Evolutionary conservation across 2,329 filamentous ascomycete genomes (phyloP).

Genomic region (Diaporthe australafricana): DNA sequence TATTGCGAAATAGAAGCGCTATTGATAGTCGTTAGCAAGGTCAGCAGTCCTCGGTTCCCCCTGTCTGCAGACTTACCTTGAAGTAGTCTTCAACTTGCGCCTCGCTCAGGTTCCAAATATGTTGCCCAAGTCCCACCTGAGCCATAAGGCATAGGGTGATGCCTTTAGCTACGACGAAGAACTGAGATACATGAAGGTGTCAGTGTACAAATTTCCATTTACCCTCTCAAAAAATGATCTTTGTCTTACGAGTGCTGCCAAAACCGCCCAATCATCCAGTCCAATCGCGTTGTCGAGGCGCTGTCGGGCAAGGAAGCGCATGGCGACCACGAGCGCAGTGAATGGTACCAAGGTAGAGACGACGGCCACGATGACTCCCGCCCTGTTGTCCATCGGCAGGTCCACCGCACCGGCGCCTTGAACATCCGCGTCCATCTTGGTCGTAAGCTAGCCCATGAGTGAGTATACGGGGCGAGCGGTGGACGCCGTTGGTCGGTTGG

Average conservation of each 20-base stretch:
- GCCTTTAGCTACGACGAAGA: neutral
- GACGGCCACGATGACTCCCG: neutral
- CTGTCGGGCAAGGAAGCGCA: slow-evolving; percentile 19
- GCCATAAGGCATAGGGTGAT: slow-evolving; percentile 8
- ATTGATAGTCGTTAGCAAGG: neutral
- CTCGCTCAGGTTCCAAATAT: neutral
- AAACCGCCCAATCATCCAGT: slow-evolving; percentile 8
- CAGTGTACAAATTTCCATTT: neutral
- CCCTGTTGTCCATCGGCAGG: slow-evolving; percentile 2
- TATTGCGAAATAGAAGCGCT: slow-evolving; percentile 29
- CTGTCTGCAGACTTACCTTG: neutral
- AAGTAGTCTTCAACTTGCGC: neutral
- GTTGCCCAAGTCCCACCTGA: slow-evolving; percentile 19
- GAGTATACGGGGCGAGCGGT: neutral
- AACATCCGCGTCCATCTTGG: slow-evolving; percentile 14
- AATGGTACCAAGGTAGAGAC: slow-evolving; percentile 4
- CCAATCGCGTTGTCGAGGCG: slow-evolving; percentile 4
- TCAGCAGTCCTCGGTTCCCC: neutral
- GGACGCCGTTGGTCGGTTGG: neutral
- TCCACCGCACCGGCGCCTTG: slow-evolving; percentile 11
- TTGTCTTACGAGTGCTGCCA: neutral
- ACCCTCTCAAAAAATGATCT: too few relatives aligned
- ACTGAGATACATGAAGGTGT: neutral
- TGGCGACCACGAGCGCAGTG: neutral
- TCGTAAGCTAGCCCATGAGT: slow-evolving; percentile 9